Evolutionary conservation across 148 eudicot species (phyloP), one percentile per base, ranked within the genome.

Genomic region (Chenopodium berlandieri): DNA sequence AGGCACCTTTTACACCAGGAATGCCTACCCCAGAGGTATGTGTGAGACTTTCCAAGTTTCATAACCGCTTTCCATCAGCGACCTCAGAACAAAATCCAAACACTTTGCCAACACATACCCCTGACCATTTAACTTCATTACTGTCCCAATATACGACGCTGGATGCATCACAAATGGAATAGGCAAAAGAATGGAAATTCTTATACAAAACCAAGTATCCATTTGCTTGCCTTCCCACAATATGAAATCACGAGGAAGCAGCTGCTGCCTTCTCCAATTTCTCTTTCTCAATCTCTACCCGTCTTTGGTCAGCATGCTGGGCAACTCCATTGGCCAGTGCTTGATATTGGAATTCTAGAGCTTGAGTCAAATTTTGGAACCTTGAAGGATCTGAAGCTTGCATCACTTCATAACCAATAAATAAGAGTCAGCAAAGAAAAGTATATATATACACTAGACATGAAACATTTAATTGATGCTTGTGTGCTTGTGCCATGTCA

Each of bases 321-420:
- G 98, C 98, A 82, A 96, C 89, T 81, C 95, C 94, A 82, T 89
- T 89, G 58, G 99, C 99, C 71, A 92, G 87, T 22, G 98, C 92
- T 81, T 96, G 98, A 81, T 89, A 91, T 78, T 87, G 92, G 82
- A 92, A 88, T 81, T 96, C 98, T 0, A 96, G 95, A 17, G 90
- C 80, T 82, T 90, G 97, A 1, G 90, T 88, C 82, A 96, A 90
- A 81, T 83, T 94, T 87, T 96, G 98, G 81, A 96, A 94, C 85
- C 98, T 90, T 80, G 87, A 14, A 9, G 89, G 92, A 82, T 96
- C 97, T 70, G 94, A 88, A 76, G 90, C 98, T 96, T 96, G 98
- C 90, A 94, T 78, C 66, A 63, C 99, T 96, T 40, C 73, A 80
- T 16, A 76, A 56, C 63, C 14, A 34, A 37, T 17, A 70, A 46